A percentile compares a stretch with the other conserved stretches of the same genome.
These are phyloP conservation scores for Nigrospora sphaerica DNA, from an alignment of 2,329 filamentous ascomycete species.

Conservation along the genomic window DNA sequence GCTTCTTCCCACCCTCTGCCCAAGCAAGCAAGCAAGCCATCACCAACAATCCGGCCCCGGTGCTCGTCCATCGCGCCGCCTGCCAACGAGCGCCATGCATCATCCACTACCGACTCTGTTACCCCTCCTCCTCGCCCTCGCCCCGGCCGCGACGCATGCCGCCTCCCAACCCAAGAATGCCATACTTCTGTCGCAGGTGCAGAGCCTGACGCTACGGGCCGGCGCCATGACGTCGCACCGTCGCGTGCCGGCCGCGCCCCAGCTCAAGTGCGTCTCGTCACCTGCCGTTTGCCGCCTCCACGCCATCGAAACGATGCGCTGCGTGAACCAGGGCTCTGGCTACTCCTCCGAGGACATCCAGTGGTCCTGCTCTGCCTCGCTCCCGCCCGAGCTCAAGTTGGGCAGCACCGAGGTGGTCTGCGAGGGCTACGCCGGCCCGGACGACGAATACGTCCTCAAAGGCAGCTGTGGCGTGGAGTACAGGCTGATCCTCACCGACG, in stretches of 20 bases:
- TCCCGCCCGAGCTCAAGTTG: slow-evolving; percentile 59
- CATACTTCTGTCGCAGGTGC: slow-evolving; percentile 56
- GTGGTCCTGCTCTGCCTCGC: slow-evolving; percentile 72
- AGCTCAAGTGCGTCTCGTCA: slow-evolving; percentile 70
- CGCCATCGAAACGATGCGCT: slow-evolving; percentile 76
- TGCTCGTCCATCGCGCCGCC: too few relatives aligned
- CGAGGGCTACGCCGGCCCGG: slow-evolving; percentile 71
- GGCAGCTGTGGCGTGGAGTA: slow-evolving; percentile 94
- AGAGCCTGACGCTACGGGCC: slow-evolving; percentile 69
- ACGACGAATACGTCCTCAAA: slow-evolving; percentile 82
- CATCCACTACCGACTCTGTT: slow-evolving; percentile 4
- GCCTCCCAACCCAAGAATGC: slow-evolving; percentile 37
- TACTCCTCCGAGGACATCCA: slow-evolving; percentile 78
- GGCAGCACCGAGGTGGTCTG: slow-evolving; percentile 86
- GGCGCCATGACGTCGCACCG: slow-evolving; percentile 63
- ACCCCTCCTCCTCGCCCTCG: slow-evolving; percentile 13
- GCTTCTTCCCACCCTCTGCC: too few relatives aligned
- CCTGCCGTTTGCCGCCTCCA: slow-evolving; percentile 60
- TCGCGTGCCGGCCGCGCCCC: slow-evolving; percentile 67
- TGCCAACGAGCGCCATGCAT: too few relatives aligned
- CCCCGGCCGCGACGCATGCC: slow-evolving; percentile 9
- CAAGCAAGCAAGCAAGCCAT: too few relatives aligned
- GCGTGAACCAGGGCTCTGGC: slow-evolving; percentile 74
- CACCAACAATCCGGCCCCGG: too few relatives aligned
- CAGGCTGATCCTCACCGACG: slow-evolving; percentile 66